Evolutionary conservation across 2,329 filamentous ascomycete species (phyloP).

Genomic region (Phaeomoniella chlamydospora): DNA sequence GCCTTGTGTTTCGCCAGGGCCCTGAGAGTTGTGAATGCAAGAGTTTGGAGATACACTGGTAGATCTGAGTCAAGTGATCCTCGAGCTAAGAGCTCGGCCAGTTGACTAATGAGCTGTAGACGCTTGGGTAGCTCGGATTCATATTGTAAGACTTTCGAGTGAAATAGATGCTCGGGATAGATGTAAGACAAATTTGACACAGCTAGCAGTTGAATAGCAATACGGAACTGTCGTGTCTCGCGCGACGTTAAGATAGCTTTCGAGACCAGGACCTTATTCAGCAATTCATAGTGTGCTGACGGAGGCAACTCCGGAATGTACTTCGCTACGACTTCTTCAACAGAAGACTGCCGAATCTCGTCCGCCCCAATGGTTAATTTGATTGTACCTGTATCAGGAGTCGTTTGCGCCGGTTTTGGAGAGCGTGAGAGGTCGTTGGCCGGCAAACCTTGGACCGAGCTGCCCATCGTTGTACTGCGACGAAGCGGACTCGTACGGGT

Average conservation of each 20-base stretch:
- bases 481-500: conserved; percentile 63
- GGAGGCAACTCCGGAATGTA: conserved; percentile 51
- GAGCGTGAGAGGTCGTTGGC: background rate
- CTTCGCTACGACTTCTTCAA: conserved; percentile 22
- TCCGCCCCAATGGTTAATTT: background rate
- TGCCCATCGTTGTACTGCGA: conserved; percentile 47
- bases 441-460: too few relatives aligned
- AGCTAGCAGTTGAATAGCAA: conserved; percentile 71
- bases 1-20: conserved; percentile 67
- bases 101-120: conserved; percentile 80
- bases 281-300: conserved; percentile 64
- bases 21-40: conserved; percentile 68
- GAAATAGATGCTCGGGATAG: conserved; percentile 66
- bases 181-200: conserved; percentile 88
- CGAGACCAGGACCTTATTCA: conserved; percentile 72
- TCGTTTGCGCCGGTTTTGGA: background rate
- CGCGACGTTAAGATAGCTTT: conserved; percentile 57
- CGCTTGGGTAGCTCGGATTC: conserved; percentile 81
- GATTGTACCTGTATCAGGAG: background rate
- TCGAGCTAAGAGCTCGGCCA: conserved; percentile 82
- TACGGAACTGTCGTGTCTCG: conserved; percentile 56
- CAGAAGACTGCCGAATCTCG: background rate
- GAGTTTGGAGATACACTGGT: conserved; percentile 64
- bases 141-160: conserved; percentile 71
- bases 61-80: conserved; percentile 54